Evolutionary conservation across 148 eudicot genomes (phyloP).

Genomic region (Persicaria maculosa): DNA sequence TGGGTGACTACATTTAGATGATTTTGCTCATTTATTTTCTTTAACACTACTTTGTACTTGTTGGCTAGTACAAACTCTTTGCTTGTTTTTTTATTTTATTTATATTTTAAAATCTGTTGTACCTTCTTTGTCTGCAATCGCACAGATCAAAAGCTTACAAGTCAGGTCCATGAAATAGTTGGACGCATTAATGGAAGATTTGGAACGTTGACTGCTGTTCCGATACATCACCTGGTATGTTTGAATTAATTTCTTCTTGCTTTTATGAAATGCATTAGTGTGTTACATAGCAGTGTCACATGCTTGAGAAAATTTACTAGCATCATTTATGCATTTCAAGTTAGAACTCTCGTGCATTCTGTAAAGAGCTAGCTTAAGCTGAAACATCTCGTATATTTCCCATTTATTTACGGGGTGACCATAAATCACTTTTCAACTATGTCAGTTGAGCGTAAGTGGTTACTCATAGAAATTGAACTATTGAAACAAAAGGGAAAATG

Average conservation of each 20-base stretch:
- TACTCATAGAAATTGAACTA: not conserved
- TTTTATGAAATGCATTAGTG: not conserved
- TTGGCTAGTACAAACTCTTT: too few species aligned
- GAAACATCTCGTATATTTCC: not conserved
- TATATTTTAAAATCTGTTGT: too few species aligned
- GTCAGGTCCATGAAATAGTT: constrained; percentile 95
- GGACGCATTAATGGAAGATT: constrained; percentile 94
- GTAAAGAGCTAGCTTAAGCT: constrained; percentile 2
- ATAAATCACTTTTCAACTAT: not conserved
- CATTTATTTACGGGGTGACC: not conserved
- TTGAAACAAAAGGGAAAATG: not conserved
- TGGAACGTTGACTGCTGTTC: constrained; percentile 77
- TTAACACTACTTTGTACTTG: too few species aligned
- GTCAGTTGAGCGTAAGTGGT: not conserved
- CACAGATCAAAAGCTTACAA: constrained; percentile 86
- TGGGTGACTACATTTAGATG: not conserved
- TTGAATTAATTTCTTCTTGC: not conserved
- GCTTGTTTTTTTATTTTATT: too few species aligned
- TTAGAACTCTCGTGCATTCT: not conserved
- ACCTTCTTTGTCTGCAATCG: constrained; percentile 1
- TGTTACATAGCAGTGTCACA: not conserved
- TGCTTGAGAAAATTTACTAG: not conserved
- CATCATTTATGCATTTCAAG: not conserved
- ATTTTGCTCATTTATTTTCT: not conserved
- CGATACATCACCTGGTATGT: constrained; percentile 88